Evolutionary conservation across 2,329 filamentous ascomycete genomes (phyloP), one percentile per base, ranked within the genome.

Genomic region (Aureobasidium sp.): DNA sequence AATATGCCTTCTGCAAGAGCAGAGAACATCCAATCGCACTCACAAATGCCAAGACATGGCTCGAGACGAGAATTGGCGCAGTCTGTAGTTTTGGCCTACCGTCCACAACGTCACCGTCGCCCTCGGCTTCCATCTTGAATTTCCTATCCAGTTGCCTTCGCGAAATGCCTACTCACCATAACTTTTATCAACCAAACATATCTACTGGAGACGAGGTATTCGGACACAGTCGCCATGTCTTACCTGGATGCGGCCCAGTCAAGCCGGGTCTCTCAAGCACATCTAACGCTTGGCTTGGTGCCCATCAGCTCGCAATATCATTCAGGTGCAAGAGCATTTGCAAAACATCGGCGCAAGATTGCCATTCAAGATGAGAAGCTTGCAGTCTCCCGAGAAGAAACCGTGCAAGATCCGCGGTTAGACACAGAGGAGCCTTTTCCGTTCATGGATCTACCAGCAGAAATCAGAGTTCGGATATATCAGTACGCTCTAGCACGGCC

Each of bases 381-480:
- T 9, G 57, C 57, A 27, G 3, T 41, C 2, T 3, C 36, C 27
- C 32, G 37, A 34, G 44, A 49, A 41, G 14, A n/a, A 4, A 3
- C 7, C 1, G 34, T 25, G 5, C 3, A 13, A 32, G 45, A 49
- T 42, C 57, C 57, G 3, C 34, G 37, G 9, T 3, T 34, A 7
- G 16, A 42, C 9, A 11, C 36, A 8, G 36, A 49, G 25, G 11
- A 39, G 8, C 27, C 57, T 1, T 59, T 59, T n/a, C 34, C 57
- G 2, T 36, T 59, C 8, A 41, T 59, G 45, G 45, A 49, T 34
- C 25, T 59, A 10, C 57, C 57, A 9, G 32, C 45, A 34, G 57
- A 59, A 11, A 59, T 59, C 45, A 49, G 57, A 50, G 34, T 42
- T 2, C 14, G 57, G 5, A 50, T 59, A 14, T 59, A 59, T 34